Conservation (phyloP, 2,329 filamentous ascomycete species). For the Hypocreales sp. region DNA sequence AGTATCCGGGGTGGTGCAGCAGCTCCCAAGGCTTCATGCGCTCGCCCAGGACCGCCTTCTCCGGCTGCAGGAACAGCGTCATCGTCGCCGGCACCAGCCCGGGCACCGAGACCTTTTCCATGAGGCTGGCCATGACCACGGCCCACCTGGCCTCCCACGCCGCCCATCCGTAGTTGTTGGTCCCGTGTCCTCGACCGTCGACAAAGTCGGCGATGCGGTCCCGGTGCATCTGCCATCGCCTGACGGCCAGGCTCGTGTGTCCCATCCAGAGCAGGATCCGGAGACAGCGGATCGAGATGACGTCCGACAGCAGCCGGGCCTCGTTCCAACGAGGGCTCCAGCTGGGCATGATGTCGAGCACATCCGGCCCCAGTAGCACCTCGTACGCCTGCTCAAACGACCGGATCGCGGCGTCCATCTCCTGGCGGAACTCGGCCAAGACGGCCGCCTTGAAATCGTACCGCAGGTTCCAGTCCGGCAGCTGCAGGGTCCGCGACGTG, state of each 20-base stretch:
- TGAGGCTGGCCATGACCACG: conserved; percentile 43
- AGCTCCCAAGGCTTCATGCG: conserved; percentile 46
- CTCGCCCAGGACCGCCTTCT: conserved; percentile 42
- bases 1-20: conserved; percentile 52
- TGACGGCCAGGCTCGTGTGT: conserved; percentile 63
- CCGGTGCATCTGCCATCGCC: conserved; percentile 67
- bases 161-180: conserved; percentile 80
- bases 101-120: conserved; percentile 36
- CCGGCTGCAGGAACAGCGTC: conserved; percentile 36
- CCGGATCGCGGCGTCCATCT: conserved; percentile 74
- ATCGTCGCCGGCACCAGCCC: conserved; percentile 29
- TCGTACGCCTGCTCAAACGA: conserved; percentile 85
- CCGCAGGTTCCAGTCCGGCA: conserved; percentile 79
- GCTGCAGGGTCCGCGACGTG: conserved; percentile 72
- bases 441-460: conserved; percentile 91
- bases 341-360: conserved; percentile 76
- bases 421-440: conserved; percentile 84
- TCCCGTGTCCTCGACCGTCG: conserved; percentile 71
- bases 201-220: conserved; percentile 61
- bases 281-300: conserved; percentile 64
- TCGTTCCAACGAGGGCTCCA: conserved; percentile 90
- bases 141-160: conserved; percentile 78
- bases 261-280: conserved; percentile 71
- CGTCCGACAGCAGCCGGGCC: conserved; percentile 73
- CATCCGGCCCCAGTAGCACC: conserved; percentile 62